A percentile compares a stretch with the other conserved stretches of the same genome.
These are phyloP conservation scores for Globisporangium camurandrum DNA, from an alignment of 352 stramenopile genomes.

Conservation along the genomic window DNA sequence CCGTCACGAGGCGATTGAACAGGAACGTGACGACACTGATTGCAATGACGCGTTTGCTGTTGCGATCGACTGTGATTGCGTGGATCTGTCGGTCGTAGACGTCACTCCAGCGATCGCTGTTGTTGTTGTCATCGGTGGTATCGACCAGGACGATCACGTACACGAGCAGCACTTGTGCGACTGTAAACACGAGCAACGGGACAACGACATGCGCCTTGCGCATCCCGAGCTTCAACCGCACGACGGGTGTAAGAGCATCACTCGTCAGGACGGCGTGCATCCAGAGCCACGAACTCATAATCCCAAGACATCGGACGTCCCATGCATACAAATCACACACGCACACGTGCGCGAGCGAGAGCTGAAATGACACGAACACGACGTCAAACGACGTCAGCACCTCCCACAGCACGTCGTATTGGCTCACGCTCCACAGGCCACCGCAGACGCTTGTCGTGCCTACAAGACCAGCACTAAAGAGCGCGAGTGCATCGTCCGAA, in stretches of 20 bases:
- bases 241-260: constrained; percentile 13
- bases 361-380: constrained; percentile 13
- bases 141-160: constrained; percentile 8
- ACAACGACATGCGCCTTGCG: background rate
- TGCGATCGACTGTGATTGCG: background rate
- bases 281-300: constrained; percentile 15
- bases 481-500: background rate
- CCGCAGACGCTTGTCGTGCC: background rate
- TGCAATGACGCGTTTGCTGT: background rate
- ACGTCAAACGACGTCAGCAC: constrained; percentile 18
- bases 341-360: constrained; percentile 11
- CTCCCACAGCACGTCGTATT: constrained; percentile 5
- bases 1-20: constrained; percentile 6
- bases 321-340: constrained; percentile 12
- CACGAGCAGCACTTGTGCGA: constrained; percentile 3
- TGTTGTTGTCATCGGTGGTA: too few relatives aligned
- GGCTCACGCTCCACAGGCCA: background rate
- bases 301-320: constrained; percentile 4
- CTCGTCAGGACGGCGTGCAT: constrained; percentile 13
- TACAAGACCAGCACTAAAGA: background rate
- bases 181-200: constrained; percentile 7
- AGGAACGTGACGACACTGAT: constrained; percentile 6
- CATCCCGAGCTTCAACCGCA: constrained; percentile 9
- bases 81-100: constrained; percentile 11
- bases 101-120: constrained; percentile 3